These are phyloP conservation scores for Cladorrhinum sp. DNA, from an alignment of 2,329 filamentous ascomycete genomes.

Conservation along the genomic window DNA sequence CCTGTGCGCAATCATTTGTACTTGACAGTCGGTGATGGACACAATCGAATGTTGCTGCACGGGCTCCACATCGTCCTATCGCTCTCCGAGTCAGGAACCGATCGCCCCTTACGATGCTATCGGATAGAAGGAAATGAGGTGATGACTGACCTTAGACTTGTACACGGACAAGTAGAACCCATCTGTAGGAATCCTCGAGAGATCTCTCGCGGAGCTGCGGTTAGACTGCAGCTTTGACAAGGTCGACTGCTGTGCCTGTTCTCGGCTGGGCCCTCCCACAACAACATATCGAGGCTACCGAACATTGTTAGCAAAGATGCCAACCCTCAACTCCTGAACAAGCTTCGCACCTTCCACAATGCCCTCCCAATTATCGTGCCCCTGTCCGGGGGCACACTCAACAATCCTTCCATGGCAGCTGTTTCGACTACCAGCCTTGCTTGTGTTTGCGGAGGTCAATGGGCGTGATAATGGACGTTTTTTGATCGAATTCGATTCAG, in stretches of 20 bases:
- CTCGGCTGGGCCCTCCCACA: constrained; percentile 44
- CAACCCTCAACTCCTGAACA: background rate
- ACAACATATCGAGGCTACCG: constrained; percentile 58
- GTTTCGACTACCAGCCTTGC: background rate
- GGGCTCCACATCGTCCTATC: constrained; percentile 52
- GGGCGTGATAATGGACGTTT: constrained; percentile 4
- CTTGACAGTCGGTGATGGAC: constrained; percentile 54
- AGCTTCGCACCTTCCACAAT: constrained; percentile 48
- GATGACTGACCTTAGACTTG: constrained; percentile 50
- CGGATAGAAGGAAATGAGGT: background rate
- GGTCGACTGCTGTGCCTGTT: constrained; percentile 38
- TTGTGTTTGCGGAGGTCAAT: constrained; percentile 7
- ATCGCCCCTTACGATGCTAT: background rate
- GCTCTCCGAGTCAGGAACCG: background rate
- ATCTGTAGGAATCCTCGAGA: constrained; percentile 33
- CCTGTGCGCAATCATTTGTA: constrained; percentile 58
- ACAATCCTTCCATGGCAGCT: constrained; percentile 46
- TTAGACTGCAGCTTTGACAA: constrained; percentile 39
- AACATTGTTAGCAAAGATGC: constrained; percentile 16
- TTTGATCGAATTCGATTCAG: background rate
- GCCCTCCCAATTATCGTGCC: constrained; percentile 50
- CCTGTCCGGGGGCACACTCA: constrained; percentile 51
- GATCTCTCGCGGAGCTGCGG: constrained; percentile 31
- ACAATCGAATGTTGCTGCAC: constrained; percentile 52
- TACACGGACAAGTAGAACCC: constrained; percentile 52